These are phyloP conservation scores for Forsythia viridissima DNA, from an alignment of 257 asterid species.

Conservation along the genomic window DNA sequence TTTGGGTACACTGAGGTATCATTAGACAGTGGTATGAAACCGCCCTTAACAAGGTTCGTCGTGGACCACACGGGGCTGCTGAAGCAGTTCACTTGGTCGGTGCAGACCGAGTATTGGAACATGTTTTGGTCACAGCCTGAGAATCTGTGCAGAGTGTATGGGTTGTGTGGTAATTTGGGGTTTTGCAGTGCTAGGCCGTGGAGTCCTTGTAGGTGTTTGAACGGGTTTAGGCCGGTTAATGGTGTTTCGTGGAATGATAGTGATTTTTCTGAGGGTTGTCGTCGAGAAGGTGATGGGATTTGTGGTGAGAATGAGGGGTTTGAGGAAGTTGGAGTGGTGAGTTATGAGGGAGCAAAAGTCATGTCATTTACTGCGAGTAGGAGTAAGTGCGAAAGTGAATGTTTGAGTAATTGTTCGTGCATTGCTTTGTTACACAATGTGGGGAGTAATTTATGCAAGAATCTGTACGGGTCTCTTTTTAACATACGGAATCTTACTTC, in stretches of 20 bases:
- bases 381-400: slow-evolving; percentile 51
- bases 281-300: slow-evolving; percentile 29
- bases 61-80: slow-evolving; percentile 66
- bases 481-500: slow-evolving; percentile 49
- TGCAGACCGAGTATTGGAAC: slow-evolving; percentile 61
- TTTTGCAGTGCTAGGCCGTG: slow-evolving; percentile 44
- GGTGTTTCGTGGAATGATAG: slow-evolving; percentile 61
- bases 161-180: slow-evolving; percentile 76
- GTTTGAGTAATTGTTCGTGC: slow-evolving; percentile 71
- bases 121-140: slow-evolving; percentile 89
- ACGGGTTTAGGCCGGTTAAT: slow-evolving; percentile 53
- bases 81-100: slow-evolving; percentile 73
- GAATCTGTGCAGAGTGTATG: slow-evolving; percentile 51
- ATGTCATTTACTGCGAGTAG: slow-evolving; percentile 48
- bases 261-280: slow-evolving; percentile 69
- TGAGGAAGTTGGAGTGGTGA: slow-evolving; percentile 62
- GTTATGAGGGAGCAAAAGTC: slow-evolving; percentile 40
- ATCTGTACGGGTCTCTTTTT: slow-evolving; percentile 55
- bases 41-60: slow-evolving; percentile 68
- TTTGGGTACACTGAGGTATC: slow-evolving; percentile 72
- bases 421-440: slow-evolving; percentile 56
- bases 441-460: slow-evolving; percentile 52
- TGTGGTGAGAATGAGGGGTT: slow-evolving; percentile 54
- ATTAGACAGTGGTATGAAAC: slow-evolving; percentile 48
- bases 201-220: slow-evolving; percentile 62